Conservation (phyloP, 805 yeast species). For the Ogataea saltuana region DNA sequence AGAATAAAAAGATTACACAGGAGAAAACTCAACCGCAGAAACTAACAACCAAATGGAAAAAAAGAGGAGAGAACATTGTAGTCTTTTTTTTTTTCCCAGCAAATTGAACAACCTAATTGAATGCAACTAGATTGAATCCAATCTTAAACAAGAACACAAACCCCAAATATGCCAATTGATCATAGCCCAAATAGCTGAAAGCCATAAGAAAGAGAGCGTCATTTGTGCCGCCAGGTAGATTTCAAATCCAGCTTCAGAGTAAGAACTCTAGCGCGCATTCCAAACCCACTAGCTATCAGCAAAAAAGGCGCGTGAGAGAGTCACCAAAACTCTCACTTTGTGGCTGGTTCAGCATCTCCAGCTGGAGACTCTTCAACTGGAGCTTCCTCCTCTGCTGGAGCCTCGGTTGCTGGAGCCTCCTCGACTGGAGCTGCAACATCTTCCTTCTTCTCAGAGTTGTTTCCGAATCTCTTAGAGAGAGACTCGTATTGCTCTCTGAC, state of each 20-base stretch:
- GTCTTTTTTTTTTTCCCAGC: conserved; percentile 8
- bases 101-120: conserved; percentile 16
- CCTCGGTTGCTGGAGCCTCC: conserved; percentile 21
- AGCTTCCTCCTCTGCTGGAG: conserved; percentile 23
- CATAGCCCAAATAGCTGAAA: conserved; percentile 11
- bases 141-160: conserved; percentile 7
- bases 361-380: conserved; percentile 20
- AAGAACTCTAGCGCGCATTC: neutral
- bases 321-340: conserved; percentile 10
- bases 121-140: conserved; percentile 15
- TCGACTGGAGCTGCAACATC: conserved; percentile 16
- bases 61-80: conserved; percentile 11
- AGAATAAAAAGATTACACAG: conserved; percentile 21
- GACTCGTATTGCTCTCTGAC: conserved; percentile 35
- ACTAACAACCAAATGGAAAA: conserved; percentile 9
- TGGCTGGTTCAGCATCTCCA: conserved; percentile 18
- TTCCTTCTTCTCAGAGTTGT: conserved; percentile 18
- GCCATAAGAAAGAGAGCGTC: conserved; percentile 7
- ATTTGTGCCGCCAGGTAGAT: conserved; percentile 2
- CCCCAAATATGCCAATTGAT: conserved; percentile 9
- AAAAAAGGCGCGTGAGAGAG: conserved; percentile 2
- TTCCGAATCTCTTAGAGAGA: conserved; percentile 32
- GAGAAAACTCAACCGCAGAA: conserved; percentile 19
- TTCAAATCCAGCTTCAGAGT: neutral
- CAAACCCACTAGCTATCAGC: neutral